Percentiles rank a stretch among this genome's conserved stretches.
phyloP scores from a whole-genome alignment of 2,329 filamentous ascomycete genomes.

The Curvularia spicifera region DNA sequence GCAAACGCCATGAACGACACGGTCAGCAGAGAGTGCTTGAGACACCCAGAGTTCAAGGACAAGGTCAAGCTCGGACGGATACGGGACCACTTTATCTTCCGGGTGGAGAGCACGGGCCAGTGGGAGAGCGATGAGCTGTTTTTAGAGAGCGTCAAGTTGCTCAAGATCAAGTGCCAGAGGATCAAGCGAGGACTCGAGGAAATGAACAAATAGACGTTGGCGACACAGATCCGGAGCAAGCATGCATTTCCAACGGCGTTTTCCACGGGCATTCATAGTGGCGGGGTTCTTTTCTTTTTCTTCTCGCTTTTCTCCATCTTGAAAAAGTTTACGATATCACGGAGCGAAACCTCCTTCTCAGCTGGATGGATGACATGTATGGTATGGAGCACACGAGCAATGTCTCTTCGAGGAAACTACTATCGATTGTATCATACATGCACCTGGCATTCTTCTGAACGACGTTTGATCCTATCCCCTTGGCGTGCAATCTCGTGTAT shows the following conservation, averaged over 20 bases:
- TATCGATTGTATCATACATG: slow-evolving; percentile 8
- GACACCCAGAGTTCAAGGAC: slow-evolving; percentile 90
- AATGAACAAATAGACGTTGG: slow-evolving; percentile 33
- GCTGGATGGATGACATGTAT: background rate
- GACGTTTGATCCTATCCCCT: background rate
- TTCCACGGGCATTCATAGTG: slow-evolving; percentile 25
- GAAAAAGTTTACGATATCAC: slow-evolving; percentile 34
- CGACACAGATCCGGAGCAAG: background rate
- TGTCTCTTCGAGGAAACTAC: background rate
- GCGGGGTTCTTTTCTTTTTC: slow-evolving; percentile 1
- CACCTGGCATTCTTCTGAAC: background rate
- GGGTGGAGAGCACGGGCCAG: slow-evolving; percentile 92
- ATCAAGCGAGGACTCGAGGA: slow-evolving; percentile 72
- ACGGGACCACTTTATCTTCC: slow-evolving; percentile 97
- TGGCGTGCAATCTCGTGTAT: background rate
- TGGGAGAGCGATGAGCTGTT: slow-evolving; percentile 94
- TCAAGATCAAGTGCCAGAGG: slow-evolving; percentile 83
- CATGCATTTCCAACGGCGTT: slow-evolving; percentile 36
- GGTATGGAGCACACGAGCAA: slow-evolving; percentile 1
- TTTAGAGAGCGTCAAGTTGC: slow-evolving; percentile 81
- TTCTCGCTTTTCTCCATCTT: background rate
- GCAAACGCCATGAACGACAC: slow-evolving; percentile 90
- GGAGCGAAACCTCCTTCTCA: slow-evolving; percentile 11
- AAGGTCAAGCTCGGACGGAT: slow-evolving; percentile 93
- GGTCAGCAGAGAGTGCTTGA: slow-evolving; percentile 88